Base-by-base conservation (phyloP, 2,329 filamentous ascomycete genomes). In the Dothidotthia symphoricarpi region DNA sequence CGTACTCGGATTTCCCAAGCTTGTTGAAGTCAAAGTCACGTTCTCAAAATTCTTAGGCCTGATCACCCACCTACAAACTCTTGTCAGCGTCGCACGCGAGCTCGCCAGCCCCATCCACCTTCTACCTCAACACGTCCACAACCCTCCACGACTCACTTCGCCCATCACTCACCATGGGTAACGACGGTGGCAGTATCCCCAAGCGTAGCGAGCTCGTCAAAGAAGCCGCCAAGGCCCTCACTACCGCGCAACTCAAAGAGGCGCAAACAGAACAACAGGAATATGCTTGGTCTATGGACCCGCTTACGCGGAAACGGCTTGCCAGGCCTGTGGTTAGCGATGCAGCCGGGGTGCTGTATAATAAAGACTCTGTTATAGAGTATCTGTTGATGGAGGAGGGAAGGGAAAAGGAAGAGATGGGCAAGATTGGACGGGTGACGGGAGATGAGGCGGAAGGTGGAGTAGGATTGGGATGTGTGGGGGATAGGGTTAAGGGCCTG, bases 141-240 rank as follows among this genome's bases (percentile, higher is more conserved):
- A 10, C 14, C 31, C 27, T 26, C 16, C n/a, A 13, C 22, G 30
- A 25, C 28, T n/a, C 24, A 31, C 36, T 17, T 28, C 24, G 22
- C 12, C 27, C 28, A 15, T 2, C 3, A 24, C 6, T 11, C 29
- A 48, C 34, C 55, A 96, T 98, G 93, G 93, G 93, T 65, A 98
- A 98, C 72, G 93, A 98, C 67, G 93, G 93, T 55, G 93, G 93
- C 64, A 82, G 88, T 53, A 98, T 98, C 54, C 93, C 93, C 4
- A 97, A 86, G 48, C 87, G 94, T 22, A 86, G 89, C 61, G 94
- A 98, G 69, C 86, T 98, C 30, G 93, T 98, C 66, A 95, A 95
- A 70, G 85, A 91, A 68, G 88, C 90, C 17, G 88, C 90, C 28
- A 86, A 88, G 56, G 78, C 82, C 34, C 86, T 86, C 15, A 94